These are phyloP conservation scores for Thelephora aurantiotincta DNA, from an alignment of 768 basidiomycete species.

Conservation along the genomic window DNA sequence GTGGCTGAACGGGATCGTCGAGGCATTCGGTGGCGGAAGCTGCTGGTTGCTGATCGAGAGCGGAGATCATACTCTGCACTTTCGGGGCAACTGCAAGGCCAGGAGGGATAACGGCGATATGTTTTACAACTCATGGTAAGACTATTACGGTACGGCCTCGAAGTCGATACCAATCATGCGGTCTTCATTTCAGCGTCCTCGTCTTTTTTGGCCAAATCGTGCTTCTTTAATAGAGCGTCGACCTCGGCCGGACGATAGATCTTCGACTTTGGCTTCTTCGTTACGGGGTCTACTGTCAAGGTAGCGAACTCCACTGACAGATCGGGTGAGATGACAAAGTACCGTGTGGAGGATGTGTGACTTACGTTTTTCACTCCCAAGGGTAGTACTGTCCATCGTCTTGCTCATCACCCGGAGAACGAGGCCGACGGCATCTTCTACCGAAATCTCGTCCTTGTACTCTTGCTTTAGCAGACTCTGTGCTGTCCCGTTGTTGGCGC, in stretches of 20 bases:
- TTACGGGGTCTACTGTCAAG: slow-evolving; percentile 66
- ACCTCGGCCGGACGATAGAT: slow-evolving; percentile 86
- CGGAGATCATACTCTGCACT: no score
- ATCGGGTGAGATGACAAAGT: background rate
- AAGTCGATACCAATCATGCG: slow-evolving; percentile 14
- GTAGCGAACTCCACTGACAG: slow-evolving; percentile 88
- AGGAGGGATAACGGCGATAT: no score
- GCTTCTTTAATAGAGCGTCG: slow-evolving; percentile 63
- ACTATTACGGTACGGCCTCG: no score
- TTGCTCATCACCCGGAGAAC: slow-evolving; percentile 95
- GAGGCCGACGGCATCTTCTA: slow-evolving; percentile 87
- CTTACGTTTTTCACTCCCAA: slow-evolving; percentile 93
- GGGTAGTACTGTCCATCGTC: slow-evolving; percentile 97
- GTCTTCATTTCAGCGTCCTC: slow-evolving; percentile 73
- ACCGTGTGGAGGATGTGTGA: background rate
- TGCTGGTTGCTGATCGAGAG: no score
- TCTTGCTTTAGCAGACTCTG: slow-evolving; percentile 95
- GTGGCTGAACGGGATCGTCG: no score
- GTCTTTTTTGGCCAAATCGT: slow-evolving; percentile 79
- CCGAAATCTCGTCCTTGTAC: slow-evolving; percentile 86
- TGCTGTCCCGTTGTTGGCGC: slow-evolving; percentile 95
- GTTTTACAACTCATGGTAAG: no score
- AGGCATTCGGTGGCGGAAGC: no score
- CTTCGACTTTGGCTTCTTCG: slow-evolving; percentile 75
- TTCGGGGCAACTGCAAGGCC: no score